Conservation (phyloP, 176 grass and related monocot genomes). For the Rhynchospora breviuscula region DNA sequence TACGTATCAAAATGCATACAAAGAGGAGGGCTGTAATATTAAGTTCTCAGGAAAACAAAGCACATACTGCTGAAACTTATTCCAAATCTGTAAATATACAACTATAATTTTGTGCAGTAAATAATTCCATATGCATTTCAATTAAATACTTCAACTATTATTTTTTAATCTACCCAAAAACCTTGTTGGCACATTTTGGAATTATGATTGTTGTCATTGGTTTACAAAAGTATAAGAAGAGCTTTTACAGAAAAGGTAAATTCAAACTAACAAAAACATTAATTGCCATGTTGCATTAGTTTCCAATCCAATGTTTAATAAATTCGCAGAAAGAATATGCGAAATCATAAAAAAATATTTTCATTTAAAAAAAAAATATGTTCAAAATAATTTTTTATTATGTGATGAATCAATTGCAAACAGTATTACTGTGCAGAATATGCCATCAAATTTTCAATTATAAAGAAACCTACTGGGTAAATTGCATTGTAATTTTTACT, state of each 20-base stretch:
- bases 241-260: neutral
- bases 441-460: neutral
- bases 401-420: conserved; percentile 2
- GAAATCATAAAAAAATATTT: neutral
- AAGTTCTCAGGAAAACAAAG: neutral
- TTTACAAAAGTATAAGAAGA: neutral
- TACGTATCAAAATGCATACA: neutral
- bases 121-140: no score
- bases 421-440: neutral
- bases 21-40: neutral
- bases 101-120: no score
- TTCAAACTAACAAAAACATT: neutral
- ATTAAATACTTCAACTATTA: neutral
- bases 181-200: no score
- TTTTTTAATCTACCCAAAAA: neutral
- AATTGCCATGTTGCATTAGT: neutral
- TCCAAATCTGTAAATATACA: no score
- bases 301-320: neutral
- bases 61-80: no score
- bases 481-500: neutral
- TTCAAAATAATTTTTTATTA: neutral
- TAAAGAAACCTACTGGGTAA: neutral
- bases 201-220: neutral
- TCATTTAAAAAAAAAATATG: neutral
- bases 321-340: neutral